Evolutionary conservation across 257 asterid genomes (phyloP), one percentile per base, ranked within the genome.

Genomic region (Lithospermum erythrorhizon): DNA sequence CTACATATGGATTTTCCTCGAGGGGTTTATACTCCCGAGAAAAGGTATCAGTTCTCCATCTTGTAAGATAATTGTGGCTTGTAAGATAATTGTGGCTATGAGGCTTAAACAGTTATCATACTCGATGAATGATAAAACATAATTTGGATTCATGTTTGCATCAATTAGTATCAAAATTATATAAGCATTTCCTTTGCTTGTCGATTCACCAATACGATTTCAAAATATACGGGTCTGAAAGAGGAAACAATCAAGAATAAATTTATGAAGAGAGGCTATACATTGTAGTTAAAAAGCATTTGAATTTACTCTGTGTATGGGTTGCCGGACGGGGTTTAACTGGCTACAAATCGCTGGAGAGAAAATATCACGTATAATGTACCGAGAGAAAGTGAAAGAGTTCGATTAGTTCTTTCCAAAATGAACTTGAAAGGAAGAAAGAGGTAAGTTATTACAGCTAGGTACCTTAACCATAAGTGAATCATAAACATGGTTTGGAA

Each of bases 231-330:
- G 56, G 11, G 19, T 21, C 16, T 22, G 32, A 30, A 8, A 17
- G n/a, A n/a, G 41, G 49, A 17, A 32, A 30, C 15, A 59, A 41
- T 18, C 10, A 17, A 45, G 27, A 45, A 25, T 21, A 24, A 41
- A 57, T 18, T 37, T 17, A 52, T 21, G 57, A 64, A 53, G 57
- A 11, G 59, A 63, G 61, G 65, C 96, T 82, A n/a, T 83, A 91
- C 98, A 81, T 82, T 59, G 75, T 70, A 86, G 79, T 61, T n/a
- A n/a, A 72, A 63, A 91, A 70, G 72, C 98, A 91, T 72, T 25
- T 75, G 83, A 91, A 91, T 75, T 76, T 62, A 58, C 66, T 91
- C 90, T 21, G 87, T 51, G 57, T 53, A 73, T 81, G 95, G 51
- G 70, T 79, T 58, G 72, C 71, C 76, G 85, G 57, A 75, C 73